A percentile compares a stretch with the other conserved stretches of the same genome.
Evolutionary conservation across 2,329 filamentous ascomycete genomes (phyloP).

Genomic region (Curvularia hawaiiensis): DNA sequence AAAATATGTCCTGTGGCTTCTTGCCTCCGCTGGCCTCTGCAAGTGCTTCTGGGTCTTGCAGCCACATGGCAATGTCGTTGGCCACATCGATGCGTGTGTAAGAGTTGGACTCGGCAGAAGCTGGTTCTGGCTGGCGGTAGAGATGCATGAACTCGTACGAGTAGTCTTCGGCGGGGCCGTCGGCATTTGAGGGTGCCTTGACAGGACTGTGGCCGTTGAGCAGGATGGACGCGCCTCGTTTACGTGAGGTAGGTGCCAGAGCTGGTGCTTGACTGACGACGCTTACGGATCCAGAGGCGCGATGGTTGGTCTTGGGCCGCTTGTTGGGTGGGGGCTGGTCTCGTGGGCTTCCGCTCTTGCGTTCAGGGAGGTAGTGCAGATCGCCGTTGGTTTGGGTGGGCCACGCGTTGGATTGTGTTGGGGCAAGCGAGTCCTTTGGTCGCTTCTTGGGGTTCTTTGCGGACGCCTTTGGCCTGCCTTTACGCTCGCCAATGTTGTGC

Average conservation of each 20-base stretch:
- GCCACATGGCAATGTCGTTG: conserved; percentile 77
- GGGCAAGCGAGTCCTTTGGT: conserved; percentile 67
- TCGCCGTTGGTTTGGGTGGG: conserved; percentile 62
- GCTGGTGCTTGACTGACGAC: conserved; percentile 70
- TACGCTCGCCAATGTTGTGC: conserved; percentile 62
- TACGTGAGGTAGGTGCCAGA: conserved; percentile 65
- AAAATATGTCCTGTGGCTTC: conserved; percentile 72
- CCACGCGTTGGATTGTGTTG: conserved; percentile 69
- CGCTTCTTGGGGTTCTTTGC: conserved; percentile 91
- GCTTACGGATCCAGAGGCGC: conserved; percentile 74
- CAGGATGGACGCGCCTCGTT: conserved; percentile 63
- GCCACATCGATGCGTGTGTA: conserved; percentile 78
- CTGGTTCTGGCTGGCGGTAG: conserved; percentile 65
- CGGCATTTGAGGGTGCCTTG: conserved; percentile 71
- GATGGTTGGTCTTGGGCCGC: conserved; percentile 81
- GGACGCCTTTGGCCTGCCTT: conserved; percentile 74
- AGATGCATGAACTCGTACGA: conserved; percentile 76
- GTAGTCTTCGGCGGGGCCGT: conserved; percentile 71
- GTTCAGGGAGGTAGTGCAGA: conserved; percentile 53
- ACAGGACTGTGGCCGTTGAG: conserved; percentile 74
- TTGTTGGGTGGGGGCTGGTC: conserved; percentile 70
- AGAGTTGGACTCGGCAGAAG: conserved; percentile 71
- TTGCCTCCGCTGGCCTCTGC: conserved; percentile 69
- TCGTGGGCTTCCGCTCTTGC: conserved; percentile 56
- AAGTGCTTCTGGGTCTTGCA: conserved; percentile 73